Percentiles rank a stretch among this genome's conserved stretches.
These are phyloP conservation scores for Lichina pygmaea DNA, from an alignment of 495 filamentous ascomycete genomes.

Conservation along the genomic window DNA sequence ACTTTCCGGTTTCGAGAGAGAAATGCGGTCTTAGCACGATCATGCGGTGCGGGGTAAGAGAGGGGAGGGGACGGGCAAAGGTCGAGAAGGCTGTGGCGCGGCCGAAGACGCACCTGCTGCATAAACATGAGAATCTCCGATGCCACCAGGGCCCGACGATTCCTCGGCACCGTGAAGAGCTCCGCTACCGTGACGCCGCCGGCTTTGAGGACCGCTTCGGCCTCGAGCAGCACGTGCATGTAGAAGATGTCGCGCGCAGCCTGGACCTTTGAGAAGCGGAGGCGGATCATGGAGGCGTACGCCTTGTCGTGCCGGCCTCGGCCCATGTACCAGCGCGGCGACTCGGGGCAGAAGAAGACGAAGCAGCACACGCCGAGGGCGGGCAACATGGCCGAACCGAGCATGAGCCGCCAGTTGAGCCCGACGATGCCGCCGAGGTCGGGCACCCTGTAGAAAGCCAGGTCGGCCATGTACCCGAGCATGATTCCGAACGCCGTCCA, in stretches of 20 bases:
- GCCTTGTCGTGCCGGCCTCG: conserved; percentile 37
- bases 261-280: conserved; percentile 45
- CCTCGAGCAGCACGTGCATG: conserved; percentile 44
- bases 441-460: conserved; percentile 41
- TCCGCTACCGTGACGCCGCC: conserved; percentile 37
- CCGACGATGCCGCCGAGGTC: conserved; percentile 26
- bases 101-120: conserved; percentile 20
- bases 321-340: conserved; percentile 54
- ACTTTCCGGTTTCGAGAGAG: conserved; percentile 5
- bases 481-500: conserved; percentile 73
- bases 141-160: conserved; percentile 49
- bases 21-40: not conserved
- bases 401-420: conserved; percentile 64
- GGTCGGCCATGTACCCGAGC: conserved; percentile 42
- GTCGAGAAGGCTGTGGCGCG: conserved; percentile 18
- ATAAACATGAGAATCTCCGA: conserved; percentile 65
- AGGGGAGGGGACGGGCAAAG: not conserved
- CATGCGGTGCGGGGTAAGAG: not conserved
- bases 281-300: conserved; percentile 33
- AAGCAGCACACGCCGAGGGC: conserved; percentile 40
- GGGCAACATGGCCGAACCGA: conserved; percentile 52
- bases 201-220: conserved; percentile 28
- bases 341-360: conserved; percentile 51
- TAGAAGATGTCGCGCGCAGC: conserved; percentile 66
- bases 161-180: conserved; percentile 45